Evolutionary conservation across 805 yeast genomes (phyloP).

Genomic region (Ogataea chonburiensis): DNA sequence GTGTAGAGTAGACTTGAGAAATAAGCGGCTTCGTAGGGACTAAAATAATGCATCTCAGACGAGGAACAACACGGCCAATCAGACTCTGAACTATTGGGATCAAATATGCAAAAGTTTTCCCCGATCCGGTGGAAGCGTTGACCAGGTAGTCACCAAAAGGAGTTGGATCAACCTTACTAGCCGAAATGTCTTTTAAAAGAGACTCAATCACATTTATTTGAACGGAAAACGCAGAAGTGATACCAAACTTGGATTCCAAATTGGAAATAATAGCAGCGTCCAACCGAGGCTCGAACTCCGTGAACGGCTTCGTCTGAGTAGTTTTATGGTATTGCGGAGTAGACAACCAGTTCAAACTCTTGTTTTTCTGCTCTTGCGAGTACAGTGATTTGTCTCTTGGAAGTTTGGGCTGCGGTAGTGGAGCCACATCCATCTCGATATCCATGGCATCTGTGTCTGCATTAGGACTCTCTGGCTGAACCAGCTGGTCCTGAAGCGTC

Average conservation of each 20-base stretch:
- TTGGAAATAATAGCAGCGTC: constrained; percentile 45
- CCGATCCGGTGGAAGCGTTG: constrained; percentile 94
- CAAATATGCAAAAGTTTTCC: constrained; percentile 87
- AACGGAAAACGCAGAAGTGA: constrained; percentile 67
- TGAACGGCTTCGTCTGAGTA: constrained; percentile 45
- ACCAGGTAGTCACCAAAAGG: constrained; percentile 76
- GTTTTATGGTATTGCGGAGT: constrained; percentile 59
- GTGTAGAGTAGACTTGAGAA: constrained; percentile 71
- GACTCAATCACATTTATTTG: constrained; percentile 67
- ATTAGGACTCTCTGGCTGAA: constrained; percentile 16
- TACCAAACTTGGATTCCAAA: constrained; percentile 43
- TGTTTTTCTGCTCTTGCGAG: constrained; percentile 32
- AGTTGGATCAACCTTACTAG: constrained; percentile 45
- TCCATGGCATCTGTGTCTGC: constrained; percentile 27
- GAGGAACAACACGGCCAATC: constrained; percentile 61
- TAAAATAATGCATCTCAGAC: constrained; percentile 69
- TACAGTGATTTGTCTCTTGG: constrained; percentile 50
- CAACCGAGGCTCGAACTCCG: constrained; percentile 42
- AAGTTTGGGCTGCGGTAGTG: constrained; percentile 81
- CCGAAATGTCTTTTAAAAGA: constrained; percentile 42
- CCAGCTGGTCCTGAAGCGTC: constrained; percentile 24
- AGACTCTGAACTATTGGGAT: constrained; percentile 79
- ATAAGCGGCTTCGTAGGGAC: constrained; percentile 91
- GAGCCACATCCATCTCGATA: constrained; percentile 50
- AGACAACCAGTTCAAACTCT: constrained; percentile 63